Evolutionary conservation across 768 basidiomycete species (phyloP).

Genomic region (Hericium rajendrae): DNA sequence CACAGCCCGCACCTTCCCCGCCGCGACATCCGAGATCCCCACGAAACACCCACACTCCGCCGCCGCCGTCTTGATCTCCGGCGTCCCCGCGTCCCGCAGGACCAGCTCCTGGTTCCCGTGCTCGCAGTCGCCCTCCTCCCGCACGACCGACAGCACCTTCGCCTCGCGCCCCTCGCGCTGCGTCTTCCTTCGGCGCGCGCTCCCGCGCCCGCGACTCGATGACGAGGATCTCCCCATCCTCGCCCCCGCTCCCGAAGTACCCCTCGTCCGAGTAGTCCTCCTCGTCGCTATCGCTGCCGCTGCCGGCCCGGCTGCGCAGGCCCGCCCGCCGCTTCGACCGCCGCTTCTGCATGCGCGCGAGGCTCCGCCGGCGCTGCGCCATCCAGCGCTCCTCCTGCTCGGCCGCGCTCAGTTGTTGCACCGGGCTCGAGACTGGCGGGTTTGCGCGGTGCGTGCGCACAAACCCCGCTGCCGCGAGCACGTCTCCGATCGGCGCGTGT

Average conservation of each 20-base stretch:
- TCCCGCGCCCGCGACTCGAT: not conserved
- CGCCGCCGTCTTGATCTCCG: not conserved
- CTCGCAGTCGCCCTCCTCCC: conserved; percentile 6
- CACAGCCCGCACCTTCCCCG: conserved; percentile 3
- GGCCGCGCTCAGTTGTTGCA: conserved; percentile 2
- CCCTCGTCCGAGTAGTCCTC: not conserved
- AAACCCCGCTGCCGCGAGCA: conserved; percentile 56
- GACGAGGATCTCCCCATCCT: not conserved
- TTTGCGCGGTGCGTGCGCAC: not conserved
- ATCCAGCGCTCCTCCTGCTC: conserved; percentile 2
- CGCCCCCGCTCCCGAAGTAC: not conserved
- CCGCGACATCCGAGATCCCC: conserved; percentile 2
- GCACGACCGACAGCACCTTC: conserved; percentile 13
- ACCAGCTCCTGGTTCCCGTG: too few relatives aligned
- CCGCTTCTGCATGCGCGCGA: not conserved
- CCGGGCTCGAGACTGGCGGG: not conserved
- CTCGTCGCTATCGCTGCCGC: not conserved
- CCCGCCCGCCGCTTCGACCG: not conserved
- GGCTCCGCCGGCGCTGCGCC: not conserved
- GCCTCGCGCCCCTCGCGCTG: conserved; percentile 1
- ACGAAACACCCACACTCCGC: not conserved
- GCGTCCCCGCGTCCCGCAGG: not conserved
- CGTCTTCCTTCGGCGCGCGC: not conserved
- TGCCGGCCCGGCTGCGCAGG: not conserved
- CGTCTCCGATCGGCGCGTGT: conserved; percentile 63